Conservation (phyloP, 2,329 filamentous ascomycete genomes). For the Dothidotthia symphoricarpi region DNA sequence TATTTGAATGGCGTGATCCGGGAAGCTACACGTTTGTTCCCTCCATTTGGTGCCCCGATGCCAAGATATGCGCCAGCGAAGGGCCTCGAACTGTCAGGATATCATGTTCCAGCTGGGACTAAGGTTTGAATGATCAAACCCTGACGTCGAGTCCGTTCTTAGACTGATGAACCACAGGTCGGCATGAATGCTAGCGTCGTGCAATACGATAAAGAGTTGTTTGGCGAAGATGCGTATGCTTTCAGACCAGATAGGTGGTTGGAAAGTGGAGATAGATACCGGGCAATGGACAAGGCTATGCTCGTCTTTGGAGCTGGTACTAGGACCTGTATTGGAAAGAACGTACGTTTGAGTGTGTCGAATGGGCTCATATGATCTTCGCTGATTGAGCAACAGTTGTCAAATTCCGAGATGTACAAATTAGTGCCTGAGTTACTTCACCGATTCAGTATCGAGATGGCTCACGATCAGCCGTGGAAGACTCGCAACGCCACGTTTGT, state of each 20-base stretch:
- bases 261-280: slow-evolving; percentile 17
- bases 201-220: slow-evolving; percentile 44
- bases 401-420: slow-evolving; percentile 22
- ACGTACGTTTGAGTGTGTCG: too few relatives aligned
- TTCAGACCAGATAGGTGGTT: slow-evolving; percentile 51
- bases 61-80: slow-evolving; percentile 66
- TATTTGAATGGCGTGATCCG: slow-evolving; percentile 77
- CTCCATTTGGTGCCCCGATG: slow-evolving; percentile 67
- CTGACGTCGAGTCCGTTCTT: background rate
- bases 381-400: slow-evolving; percentile 2
- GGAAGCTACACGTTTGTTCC: slow-evolving; percentile 72
- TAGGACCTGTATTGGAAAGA: slow-evolving; percentile 35
- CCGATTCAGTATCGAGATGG: slow-evolving; percentile 16
- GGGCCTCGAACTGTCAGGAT: slow-evolving; percentile 55
- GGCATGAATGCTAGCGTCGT: slow-evolving; percentile 40
- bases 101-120: slow-evolving; percentile 1
- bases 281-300: slow-evolving; percentile 25
- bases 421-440: slow-evolving; percentile 19
- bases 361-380: too few relatives aligned
- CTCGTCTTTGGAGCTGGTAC: slow-evolving; percentile 42
- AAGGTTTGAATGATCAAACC: background rate
- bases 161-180: background rate
- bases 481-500: slow-evolving; percentile 16
- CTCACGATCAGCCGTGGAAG: slow-evolving; percentile 22
- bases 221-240: slow-evolving; percentile 39